Base-by-base conservation (phyloP, 1,139 yeast genomes). In the Barnettozyma hawaiiensis region DNA sequence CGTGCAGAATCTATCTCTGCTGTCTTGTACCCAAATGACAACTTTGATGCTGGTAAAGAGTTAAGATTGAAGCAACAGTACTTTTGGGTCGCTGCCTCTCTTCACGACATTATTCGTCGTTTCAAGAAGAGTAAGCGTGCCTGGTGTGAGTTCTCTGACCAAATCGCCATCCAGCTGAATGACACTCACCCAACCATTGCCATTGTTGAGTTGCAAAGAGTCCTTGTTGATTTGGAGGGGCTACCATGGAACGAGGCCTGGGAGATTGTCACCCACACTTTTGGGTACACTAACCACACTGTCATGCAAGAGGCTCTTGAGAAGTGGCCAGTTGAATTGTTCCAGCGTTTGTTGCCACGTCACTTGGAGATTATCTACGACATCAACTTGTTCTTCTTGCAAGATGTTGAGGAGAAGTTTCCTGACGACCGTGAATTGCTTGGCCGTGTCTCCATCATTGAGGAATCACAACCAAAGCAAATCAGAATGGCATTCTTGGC, bases 101-200 rank as follows among this genome's bases (percentile, higher is more conserved):
- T 90, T 52, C 89, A 85, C 57, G 97, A 90, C 63, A 89, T 90
- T 57, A 79, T 89, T 39, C 82, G 97, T 62, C 78, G 97, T 59
- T 89, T 85, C 69, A 82, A 87, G 64, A 89, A 89, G 68, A 65
- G 80, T 43, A 78, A 79, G 58, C 77, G 82, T 59, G 75, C 87
- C 41, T 89, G 96, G 95, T 60, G 71, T 35, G 87, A 82, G 59
- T 85, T 89, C 62, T 78, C 96, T 27, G 94, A 85, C 47, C 83
- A 83, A 60, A 78, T 85, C 48, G 96, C 96, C 36, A 89, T 89
- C 61, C 97, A 90, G 68, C 76, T 90, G 64, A 89, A 89, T 62
- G 97, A 89, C 61, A 89, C 97, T 14, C 97, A 89, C 61, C 97
- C 97, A 44, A 85, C 97, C 12, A 69, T 89, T 59, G 96, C 96